Base-by-base conservation (phyloP, 352 stramenopile genomes). In the Pythium oligandrum region DNA sequence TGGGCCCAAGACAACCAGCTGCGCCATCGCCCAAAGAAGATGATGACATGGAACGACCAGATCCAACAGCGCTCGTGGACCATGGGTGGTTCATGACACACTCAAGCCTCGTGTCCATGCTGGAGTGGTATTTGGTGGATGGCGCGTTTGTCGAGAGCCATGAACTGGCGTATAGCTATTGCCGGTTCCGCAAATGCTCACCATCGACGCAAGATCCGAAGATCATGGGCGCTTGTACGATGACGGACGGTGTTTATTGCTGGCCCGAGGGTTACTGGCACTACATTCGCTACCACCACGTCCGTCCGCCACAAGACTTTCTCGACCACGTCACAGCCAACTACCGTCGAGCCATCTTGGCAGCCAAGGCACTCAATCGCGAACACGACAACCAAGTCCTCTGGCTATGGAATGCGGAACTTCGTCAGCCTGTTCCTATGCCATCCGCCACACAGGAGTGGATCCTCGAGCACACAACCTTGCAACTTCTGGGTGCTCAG, bases 251-350 rank as follows among this genome's bases (percentile, higher is more conserved):
- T 10, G 55, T 78, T 12, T 93, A 79, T 49, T 86, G 74, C 56
- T 93, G 83, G 83, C 83, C 83, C 1, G 83, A 93, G 55, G 83
- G 73, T 32, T 86, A 82, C 40, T 84, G 68, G 70, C 83, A 93
- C 66, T 93, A 93, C 48, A 61, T 93, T 2, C 44, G 46, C 31
- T 35, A 65, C 40, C 83, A 93, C 63, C 64, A 83, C 56, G 79
- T 90, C n/a, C 74, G 70, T 31, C 83, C 75, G 4, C 69, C 83
- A 10, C 48, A 73, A 3, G 61, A 70, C 5, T 89, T 93, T 58
- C 54, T 90, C 5, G 54, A 72, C 47, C 83, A 90, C 51, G 30
- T 90, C 10, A 32, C 68, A 6, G 48, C 59, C 12, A 78, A 68
- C 51, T 76, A 75, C 38, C 50, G 46, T 6, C 48, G 61, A 2